These are phyloP conservation scores for Trichoderma aggressivum DNA, from an alignment of 2,329 filamentous ascomycete genomes.

Conservation along the genomic window DNA sequence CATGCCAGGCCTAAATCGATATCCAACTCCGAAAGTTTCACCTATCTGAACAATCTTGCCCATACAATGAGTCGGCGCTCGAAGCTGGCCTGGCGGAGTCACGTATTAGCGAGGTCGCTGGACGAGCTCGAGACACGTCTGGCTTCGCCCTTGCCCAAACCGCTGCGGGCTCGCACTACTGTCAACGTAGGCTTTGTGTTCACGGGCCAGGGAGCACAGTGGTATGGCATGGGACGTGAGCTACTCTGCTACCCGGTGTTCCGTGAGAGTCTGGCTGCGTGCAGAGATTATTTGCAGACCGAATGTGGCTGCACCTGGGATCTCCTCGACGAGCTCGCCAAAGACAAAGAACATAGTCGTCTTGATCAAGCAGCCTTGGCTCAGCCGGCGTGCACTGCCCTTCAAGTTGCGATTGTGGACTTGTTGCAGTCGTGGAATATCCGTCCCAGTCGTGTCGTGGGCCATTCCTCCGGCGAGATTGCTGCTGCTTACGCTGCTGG, in stretches of 20 bases:
- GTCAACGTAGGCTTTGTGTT: conserved; percentile 13
- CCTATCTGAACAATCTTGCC: neutral
- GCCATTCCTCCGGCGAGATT: conserved; percentile 17
- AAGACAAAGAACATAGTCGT: neutral
- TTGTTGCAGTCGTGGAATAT: neutral
- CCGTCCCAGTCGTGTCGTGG: neutral
- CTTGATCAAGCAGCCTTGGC: neutral
- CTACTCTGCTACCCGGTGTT: conserved; percentile 13
- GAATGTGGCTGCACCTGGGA: neutral
- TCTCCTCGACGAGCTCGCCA: conserved; percentile 9
- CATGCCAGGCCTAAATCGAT: neutral
- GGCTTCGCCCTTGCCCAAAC: neutral
- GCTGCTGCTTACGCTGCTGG: conserved; percentile 12
- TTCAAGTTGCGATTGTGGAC: conserved; percentile 6
- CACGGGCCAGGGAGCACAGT: conserved; percentile 23
- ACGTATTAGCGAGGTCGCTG: neutral
- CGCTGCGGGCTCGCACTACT: neutral
- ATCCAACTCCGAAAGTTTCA: neutral
- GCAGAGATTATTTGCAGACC: neutral
- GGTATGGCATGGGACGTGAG: conserved; percentile 22
- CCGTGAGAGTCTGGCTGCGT: neutral
- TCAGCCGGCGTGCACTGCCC: conserved; percentile 11
- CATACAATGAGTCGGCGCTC: neutral
- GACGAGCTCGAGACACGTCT: neutral
- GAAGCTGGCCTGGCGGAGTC: neutral